Base-by-base conservation (phyloP, 169 alveolate genomes). In the Plasmodium reichenowi region DNA sequence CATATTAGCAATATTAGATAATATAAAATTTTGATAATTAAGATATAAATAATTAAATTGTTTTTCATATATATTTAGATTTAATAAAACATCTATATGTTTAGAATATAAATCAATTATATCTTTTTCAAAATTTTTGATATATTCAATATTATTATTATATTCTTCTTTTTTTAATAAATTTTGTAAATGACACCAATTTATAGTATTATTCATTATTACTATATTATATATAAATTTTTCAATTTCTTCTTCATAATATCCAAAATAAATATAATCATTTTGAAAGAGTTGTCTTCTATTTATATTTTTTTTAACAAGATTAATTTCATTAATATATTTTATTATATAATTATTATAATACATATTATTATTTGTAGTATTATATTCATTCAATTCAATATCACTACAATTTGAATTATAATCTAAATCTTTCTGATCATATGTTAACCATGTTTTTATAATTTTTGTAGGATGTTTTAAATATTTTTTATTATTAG, bases 91-190 rank as follows among this genome's bases (percentile, higher is more conserved):
- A 32, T 93, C 85, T 38, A 93, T 92, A 32, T 93, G 96, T 22
- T 87, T 91, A 52, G 73, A 85, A 13, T 92, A 83, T 54, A 94
- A 86, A 56, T 89, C 88, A 2, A 85, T 89, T 43, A 93, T 76
- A 26, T 93, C 96, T 13, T 92, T 93, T 80, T 93, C 96, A 43
- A 86, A 93, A 6, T 90, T 24, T 45, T 74, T 92, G 10, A 93
- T 54, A 48, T 93, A 93, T 13, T 83, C 48, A 13, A 92, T 90
- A 62, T 94, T 80, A 66, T 85, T 88, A 10, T 66, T 74, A 32
- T 92, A 88, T 29, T 87, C 95, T 62, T 93, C 96, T 72, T 75
- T 93, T 64, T 93, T 88, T 52, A 93, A 90, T 3, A 93, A 13
- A 6, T 92, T 43, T 47, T 93, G 96, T 3, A 93, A 78, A 60